A percentile compares a stretch with the other conserved stretches of the same genome.
Evolutionary conservation across 2,329 filamentous ascomycete genomes (phyloP).

Genomic region (Byssothecium circinans): DNA sequence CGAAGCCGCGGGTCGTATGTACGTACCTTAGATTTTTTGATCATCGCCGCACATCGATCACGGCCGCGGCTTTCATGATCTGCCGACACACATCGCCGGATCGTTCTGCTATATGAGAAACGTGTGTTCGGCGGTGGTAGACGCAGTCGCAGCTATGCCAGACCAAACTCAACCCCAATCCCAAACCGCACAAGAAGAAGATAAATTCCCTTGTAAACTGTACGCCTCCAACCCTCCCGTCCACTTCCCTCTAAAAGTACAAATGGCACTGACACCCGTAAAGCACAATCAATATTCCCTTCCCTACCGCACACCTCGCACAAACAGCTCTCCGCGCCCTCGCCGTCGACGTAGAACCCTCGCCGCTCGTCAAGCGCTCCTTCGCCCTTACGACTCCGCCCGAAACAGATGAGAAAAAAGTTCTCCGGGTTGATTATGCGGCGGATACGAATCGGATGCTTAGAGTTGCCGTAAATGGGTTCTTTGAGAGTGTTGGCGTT

Average conservation of each 20-base stretch:
- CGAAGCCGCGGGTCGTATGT: not conserved
- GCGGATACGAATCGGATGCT: slow-evolving; percentile 97
- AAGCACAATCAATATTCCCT: slow-evolving; percentile 75
- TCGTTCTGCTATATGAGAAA: too few species aligned
- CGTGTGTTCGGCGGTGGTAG: too few species aligned
- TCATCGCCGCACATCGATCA: not conserved
- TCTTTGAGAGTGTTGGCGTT: slow-evolving; percentile 85
- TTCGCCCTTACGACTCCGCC: slow-evolving; percentile 57
- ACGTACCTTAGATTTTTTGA: not conserved
- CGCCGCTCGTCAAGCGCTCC: slow-evolving; percentile 73
- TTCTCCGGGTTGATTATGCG: slow-evolving; percentile 75
- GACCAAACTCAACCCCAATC: too few species aligned
- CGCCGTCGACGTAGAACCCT: slow-evolving; percentile 85
- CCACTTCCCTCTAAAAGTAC: not conserved
- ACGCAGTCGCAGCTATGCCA: too few species aligned
- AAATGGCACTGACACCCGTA: slow-evolving; percentile 3
- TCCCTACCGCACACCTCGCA: slow-evolving; percentile 79
- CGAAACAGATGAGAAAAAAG: slow-evolving; percentile 40
- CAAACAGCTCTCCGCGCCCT: slow-evolving; percentile 73
- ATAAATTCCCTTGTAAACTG: slow-evolving; percentile 45
- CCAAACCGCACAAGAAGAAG: too few species aligned
- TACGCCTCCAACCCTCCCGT: slow-evolving; percentile 15
- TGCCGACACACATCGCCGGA: too few species aligned
- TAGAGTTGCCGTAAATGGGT: slow-evolving; percentile 91
- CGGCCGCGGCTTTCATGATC: not conserved